Evolutionary conservation across 2,329 filamentous ascomycete species (phyloP).

Genomic region (Pyrenophora teres): DNA sequence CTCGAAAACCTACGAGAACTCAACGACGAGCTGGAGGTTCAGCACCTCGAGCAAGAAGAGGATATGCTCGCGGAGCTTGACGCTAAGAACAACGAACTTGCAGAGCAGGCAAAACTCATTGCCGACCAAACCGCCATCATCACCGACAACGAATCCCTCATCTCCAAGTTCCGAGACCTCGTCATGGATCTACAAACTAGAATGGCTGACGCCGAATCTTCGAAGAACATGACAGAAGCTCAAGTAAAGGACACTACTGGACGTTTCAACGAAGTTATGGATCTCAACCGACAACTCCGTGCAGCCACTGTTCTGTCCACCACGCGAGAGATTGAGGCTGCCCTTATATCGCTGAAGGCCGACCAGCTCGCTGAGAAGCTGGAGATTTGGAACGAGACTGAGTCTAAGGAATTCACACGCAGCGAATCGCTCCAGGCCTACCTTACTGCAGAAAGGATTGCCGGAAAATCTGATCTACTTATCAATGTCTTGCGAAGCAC

Average conservation of each 20-base stretch:
- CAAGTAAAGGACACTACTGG: conserved; percentile 89
- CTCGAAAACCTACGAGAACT: conserved; percentile 89
- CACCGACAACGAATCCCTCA: conserved; percentile 87
- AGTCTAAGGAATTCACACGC: conserved; percentile 69
- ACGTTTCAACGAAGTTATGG: conserved; percentile 91
- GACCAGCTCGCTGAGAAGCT: conserved; percentile 89
- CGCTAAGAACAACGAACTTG: conserved; percentile 80
- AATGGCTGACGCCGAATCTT: conserved; percentile 88
- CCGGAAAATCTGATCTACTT: conserved; percentile 71
- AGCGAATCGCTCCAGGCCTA: conserved; percentile 86
- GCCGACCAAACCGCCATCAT: conserved; percentile 77
- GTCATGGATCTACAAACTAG: conserved; percentile 84
- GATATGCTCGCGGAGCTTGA: conserved; percentile 94
- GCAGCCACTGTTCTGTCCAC: conserved; percentile 88
- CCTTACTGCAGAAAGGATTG: conserved; percentile 82
- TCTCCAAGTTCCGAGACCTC: conserved; percentile 85
- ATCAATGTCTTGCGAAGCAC: conserved; percentile 19
- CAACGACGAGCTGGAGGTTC: conserved; percentile 91
- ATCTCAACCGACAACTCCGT: conserved; percentile 93
- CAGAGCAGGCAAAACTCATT: conserved; percentile 76
- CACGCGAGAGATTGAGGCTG: conserved; percentile 90
- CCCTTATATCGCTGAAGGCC: conserved; percentile 83
- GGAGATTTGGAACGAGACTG: conserved; percentile 60
- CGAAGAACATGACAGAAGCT: conserved; percentile 87
- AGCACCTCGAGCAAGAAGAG: conserved; percentile 90